A percentile compares a stretch with the other conserved stretches of the same genome.
Evolutionary conservation across 495 filamentous ascomycete species (phyloP).

Genomic region (Bathelium albidoporum): DNA sequence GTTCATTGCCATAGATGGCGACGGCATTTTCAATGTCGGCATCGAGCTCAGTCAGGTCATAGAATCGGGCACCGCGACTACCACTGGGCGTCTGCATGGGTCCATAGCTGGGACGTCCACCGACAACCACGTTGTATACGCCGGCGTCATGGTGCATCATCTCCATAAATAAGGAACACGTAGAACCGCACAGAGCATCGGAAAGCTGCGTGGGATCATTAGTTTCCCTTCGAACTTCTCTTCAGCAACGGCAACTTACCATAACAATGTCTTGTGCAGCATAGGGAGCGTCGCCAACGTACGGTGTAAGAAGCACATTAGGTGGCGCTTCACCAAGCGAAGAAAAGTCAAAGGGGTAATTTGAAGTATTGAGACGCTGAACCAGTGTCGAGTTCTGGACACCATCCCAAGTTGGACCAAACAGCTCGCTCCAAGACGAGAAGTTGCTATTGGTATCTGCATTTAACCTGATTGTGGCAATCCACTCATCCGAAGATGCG

Average conservation of each 20-base stretch:
- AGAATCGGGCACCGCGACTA: slow-evolving; percentile 16
- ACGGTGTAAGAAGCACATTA: slow-evolving; percentile 19
- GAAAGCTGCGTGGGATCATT: slow-evolving; percentile 21
- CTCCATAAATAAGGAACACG: slow-evolving; percentile 44
- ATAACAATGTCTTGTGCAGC: slow-evolving; percentile 43
- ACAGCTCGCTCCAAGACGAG: slow-evolving; percentile 43
- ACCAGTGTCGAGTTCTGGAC: slow-evolving; percentile 31
- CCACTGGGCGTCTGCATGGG: slow-evolving; percentile 27
- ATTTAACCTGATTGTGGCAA: slow-evolving; percentile 33
- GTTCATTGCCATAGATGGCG: background rate
- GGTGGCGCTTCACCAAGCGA: background rate
- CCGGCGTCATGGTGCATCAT: slow-evolving; percentile 39
- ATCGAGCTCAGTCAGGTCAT: background rate
- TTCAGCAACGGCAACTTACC: background rate
- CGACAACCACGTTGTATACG: slow-evolving; percentile 38
- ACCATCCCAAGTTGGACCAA: slow-evolving; percentile 35
- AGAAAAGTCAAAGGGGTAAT: background rate
- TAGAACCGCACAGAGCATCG: slow-evolving; percentile 40
- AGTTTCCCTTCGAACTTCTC: background rate
- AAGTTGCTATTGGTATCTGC: slow-evolving; percentile 37
- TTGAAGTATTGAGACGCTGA: slow-evolving; percentile 41
- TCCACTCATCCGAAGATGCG: slow-evolving; percentile 30
- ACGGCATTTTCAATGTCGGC: background rate
- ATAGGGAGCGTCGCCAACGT: slow-evolving; percentile 28
- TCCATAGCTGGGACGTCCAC: slow-evolving; percentile 33